Conservation (phyloP, 805 yeast species). For the Candida qinlingensis region DNA sequence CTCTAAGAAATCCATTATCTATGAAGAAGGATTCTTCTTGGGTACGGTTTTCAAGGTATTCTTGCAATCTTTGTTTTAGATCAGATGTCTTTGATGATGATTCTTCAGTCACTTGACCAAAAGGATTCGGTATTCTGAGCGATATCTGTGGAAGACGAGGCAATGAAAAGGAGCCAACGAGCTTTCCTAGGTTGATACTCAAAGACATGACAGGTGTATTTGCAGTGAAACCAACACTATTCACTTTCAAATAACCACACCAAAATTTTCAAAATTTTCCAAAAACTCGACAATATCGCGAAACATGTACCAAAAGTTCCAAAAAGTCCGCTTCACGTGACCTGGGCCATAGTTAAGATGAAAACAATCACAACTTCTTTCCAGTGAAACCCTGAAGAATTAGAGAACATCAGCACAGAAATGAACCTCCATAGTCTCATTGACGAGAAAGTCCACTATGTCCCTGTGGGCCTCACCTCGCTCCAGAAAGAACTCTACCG, state of each 20-base stretch:
- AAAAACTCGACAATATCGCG: too few species aligned
- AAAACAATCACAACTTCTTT: too few species aligned
- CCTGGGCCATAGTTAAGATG: too few species aligned
- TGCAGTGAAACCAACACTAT: too few species aligned
- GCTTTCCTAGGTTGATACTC: conserved; percentile 17
- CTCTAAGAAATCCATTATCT: conserved; percentile 71
- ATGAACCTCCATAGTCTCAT: conserved; percentile 1
- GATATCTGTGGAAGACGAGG: conserved; percentile 24
- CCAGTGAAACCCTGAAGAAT: not conserved
- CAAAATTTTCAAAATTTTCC: not conserved
- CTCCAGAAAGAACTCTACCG: conserved; percentile 41
- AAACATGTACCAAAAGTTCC: too few species aligned
- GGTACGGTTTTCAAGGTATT: conserved; percentile 21
- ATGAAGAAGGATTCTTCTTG: conserved; percentile 35
- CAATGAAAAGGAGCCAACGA: conserved; percentile 11
- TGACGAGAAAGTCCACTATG: conserved; percentile 13
- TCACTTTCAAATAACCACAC: too few species aligned
- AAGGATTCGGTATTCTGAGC: conserved; percentile 23
- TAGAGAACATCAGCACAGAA: not conserved
- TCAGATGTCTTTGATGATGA: conserved; percentile 5
- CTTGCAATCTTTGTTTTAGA: conserved; percentile 36
- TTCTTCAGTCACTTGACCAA: conserved; percentile 4
- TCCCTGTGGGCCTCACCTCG: conserved; percentile 40
- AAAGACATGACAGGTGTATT: conserved; percentile 14
- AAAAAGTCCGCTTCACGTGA: too few species aligned